Percentiles rank a stretch among this genome's conserved stretches.
Evolutionary conservation across 495 filamentous ascomycete genomes (phyloP).

Genomic region (Saxispiralis lemnorum): DNA sequence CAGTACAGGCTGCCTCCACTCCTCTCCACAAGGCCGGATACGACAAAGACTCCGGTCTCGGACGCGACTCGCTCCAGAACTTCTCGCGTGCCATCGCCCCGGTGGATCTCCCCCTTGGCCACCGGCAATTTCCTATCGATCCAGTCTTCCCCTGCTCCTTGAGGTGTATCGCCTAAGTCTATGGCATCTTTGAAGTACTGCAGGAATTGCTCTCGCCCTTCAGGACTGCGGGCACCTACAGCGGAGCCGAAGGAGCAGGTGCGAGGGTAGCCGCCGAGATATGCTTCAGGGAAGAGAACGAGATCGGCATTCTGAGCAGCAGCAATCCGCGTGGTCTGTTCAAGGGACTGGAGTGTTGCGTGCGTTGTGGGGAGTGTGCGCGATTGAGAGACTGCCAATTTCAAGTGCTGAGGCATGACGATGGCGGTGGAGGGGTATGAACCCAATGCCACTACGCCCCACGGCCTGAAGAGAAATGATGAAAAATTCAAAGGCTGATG

Average conservation of each 20-base stretch:
- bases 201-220: slow-evolving; percentile 69
- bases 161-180: slow-evolving; percentile 73
- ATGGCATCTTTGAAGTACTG: slow-evolving; percentile 61
- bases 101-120: slow-evolving; percentile 24
- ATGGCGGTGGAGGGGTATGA: background rate
- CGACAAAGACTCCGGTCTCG: slow-evolving; percentile 64
- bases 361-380: slow-evolving; percentile 45
- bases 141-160: slow-evolving; percentile 59
- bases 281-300: slow-evolving; percentile 83
- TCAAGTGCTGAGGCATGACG: slow-evolving; percentile 34
- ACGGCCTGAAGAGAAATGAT: too few relatives aligned
- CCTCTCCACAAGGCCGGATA: slow-evolving; percentile 62
- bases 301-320: slow-evolving; percentile 44
- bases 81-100: slow-evolving; percentile 80
- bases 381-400: slow-evolving; percentile 62
- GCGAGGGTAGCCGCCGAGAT: slow-evolving; percentile 81
- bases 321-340: slow-evolving; percentile 35
- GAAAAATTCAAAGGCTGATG: too few relatives aligned
- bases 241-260: slow-evolving; percentile 59
- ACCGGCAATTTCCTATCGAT: slow-evolving; percentile 41
- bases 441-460: too few relatives aligned
- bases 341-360: slow-evolving; percentile 49
- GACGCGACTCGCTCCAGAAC: slow-evolving; percentile 52
- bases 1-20: slow-evolving; percentile 74
- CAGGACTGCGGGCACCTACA: slow-evolving; percentile 47